These are phyloP conservation scores for Fusarium clavum DNA, from an alignment of 2,329 filamentous ascomycete species.

Conservation along the genomic window DNA sequence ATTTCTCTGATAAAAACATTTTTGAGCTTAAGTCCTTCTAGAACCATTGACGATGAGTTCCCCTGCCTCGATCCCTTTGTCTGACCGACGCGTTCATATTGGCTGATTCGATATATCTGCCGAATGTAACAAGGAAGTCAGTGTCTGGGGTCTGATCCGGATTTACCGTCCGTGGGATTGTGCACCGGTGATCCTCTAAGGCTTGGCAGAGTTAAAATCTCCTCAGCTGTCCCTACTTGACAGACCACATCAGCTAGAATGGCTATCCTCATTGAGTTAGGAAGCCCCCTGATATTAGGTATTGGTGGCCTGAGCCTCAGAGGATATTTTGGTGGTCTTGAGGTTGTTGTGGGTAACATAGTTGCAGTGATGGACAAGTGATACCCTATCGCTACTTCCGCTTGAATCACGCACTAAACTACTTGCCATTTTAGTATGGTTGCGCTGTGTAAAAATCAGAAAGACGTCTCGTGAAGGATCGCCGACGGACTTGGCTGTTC, in stretches of 20 bases:
- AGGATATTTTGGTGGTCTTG: background rate
- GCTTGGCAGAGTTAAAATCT: background rate
- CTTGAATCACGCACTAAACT: background rate
- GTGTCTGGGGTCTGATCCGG: background rate
- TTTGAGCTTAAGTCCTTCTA: background rate
- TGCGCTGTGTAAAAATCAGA: background rate
- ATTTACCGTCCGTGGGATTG: background rate
- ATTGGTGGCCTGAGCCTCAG: background rate
- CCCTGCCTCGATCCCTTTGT: fast-evolving
- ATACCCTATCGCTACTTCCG: background rate
- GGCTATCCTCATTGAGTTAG: background rate
- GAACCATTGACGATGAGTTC: background rate
- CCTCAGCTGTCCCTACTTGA: background rate
- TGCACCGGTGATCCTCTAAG: background rate
- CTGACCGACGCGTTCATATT: background rate
- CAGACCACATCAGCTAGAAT: background rate
- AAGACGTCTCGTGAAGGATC: background rate
- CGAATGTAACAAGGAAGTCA: background rate
- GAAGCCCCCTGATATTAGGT: background rate
- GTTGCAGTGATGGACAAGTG: background rate
- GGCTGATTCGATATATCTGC: background rate
- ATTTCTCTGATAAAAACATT: background rate
- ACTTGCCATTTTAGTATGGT: background rate
- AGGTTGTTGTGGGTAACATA: background rate
- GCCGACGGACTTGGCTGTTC: fast-evolving